phyloP scores from a whole-genome alignment of 306 rosid species.

The Pachyrhizus erosus region DNA sequence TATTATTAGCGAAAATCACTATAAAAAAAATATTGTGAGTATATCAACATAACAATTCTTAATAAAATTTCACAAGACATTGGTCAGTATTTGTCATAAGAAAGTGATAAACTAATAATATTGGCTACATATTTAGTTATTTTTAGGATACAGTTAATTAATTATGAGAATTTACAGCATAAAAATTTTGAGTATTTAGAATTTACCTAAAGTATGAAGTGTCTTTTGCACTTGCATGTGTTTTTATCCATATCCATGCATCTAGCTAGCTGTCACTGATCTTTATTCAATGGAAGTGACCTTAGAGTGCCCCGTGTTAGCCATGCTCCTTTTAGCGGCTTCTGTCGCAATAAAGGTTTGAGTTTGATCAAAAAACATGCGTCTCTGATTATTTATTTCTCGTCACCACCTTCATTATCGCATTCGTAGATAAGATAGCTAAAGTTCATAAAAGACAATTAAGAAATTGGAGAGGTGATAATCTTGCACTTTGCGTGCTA shows the following conservation, averaged over 20 bases:
- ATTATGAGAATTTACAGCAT: background rate
- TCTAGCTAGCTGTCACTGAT: constrained; percentile 15
- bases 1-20: background rate
- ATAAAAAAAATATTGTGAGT: background rate
- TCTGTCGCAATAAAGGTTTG: constrained; percentile 20
- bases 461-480: background rate
- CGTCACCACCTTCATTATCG: no score
- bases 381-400: background rate
- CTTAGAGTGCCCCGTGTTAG: background rate
- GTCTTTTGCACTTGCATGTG: constrained; percentile 17
- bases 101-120: no score
- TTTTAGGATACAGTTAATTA: no score
- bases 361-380: background rate
- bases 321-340: constrained; percentile 11
- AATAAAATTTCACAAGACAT: no score
- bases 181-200: background rate
- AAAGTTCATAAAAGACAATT: background rate
- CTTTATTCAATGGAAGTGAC: background rate
- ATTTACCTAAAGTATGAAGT: background rate
- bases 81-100: no score
- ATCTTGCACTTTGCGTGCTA: background rate
- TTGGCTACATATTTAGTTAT: no score
- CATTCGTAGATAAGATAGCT: no score
- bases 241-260: background rate
- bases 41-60: no score